Conservation (phyloP, 768 basidiomycete genomes). For the Rhizopogon roseolus region DNA sequence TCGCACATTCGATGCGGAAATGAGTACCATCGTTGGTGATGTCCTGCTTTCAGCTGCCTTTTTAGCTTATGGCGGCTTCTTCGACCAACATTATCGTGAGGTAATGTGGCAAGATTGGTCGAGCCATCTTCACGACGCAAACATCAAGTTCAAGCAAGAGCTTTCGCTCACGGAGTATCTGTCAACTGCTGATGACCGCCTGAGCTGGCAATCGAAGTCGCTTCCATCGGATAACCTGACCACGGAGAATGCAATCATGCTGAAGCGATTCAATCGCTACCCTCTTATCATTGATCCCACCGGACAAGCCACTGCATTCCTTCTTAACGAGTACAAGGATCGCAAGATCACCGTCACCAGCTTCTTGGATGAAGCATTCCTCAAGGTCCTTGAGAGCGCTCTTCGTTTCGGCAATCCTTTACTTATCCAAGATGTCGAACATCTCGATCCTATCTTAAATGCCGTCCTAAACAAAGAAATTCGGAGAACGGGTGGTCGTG, state of each 20-base stretch:
- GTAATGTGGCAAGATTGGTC: slow-evolving; percentile 97
- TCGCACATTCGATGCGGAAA: slow-evolving; percentile 93
- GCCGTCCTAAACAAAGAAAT: slow-evolving; percentile 97
- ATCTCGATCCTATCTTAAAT: slow-evolving; percentile 95
- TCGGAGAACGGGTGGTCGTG: slow-evolving; percentile 92
- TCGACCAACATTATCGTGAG: slow-evolving; percentile 97
- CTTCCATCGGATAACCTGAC: slow-evolving; percentile 95
- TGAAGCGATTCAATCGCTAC: slow-evolving; percentile 96
- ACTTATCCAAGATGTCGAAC: slow-evolving; percentile 96
- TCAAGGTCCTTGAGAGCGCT: slow-evolving; percentile 98
- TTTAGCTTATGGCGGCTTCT: slow-evolving; percentile 96
- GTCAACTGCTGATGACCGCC: slow-evolving; percentile 93
- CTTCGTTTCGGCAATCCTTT: slow-evolving; percentile 97
- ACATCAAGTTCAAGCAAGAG: slow-evolving; percentile 87
- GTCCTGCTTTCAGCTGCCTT: slow-evolving; percentile 94
- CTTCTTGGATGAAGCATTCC: slow-evolving; percentile 97
- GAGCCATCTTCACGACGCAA: slow-evolving; percentile 81
- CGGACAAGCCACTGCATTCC: slow-evolving; percentile 92
- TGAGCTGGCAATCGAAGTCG: slow-evolving; percentile 93
- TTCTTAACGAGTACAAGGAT: slow-evolving; percentile 91
- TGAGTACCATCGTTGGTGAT: slow-evolving; percentile 98
- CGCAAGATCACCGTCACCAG: slow-evolving; percentile 98
- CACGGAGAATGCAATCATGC: slow-evolving; percentile 99
- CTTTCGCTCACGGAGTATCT: slow-evolving; percentile 93
- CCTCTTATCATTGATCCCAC: slow-evolving; percentile 98